Evolutionary conservation across 306 rosid genomes (phyloP).

Genomic region (Gillenia trifoliata): DNA sequence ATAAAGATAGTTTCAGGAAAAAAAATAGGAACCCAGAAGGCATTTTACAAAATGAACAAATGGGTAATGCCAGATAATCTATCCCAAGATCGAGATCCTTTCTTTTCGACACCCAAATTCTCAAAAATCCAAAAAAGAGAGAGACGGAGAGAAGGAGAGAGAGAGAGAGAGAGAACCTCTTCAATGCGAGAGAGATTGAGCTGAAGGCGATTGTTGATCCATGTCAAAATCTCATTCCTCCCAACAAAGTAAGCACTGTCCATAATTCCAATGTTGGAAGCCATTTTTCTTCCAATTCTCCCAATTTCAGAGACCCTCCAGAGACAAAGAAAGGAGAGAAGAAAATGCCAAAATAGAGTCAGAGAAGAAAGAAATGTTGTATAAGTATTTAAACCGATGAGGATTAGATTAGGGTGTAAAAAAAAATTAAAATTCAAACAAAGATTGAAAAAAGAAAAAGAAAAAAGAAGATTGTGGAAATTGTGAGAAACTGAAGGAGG

Average conservation of each 20-base stretch:
- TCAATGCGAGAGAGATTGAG: slow-evolving; percentile 86
- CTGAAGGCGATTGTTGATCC: slow-evolving; percentile 89
- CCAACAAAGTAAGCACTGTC: slow-evolving; percentile 95
- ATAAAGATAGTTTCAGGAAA: not conserved
- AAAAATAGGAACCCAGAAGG: not conserved
- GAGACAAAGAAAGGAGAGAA: slow-evolving; percentile 5
- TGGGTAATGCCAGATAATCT: not conserved
- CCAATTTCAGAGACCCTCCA: not conserved
- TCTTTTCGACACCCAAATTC: not conserved
- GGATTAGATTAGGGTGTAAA: slow-evolving; percentile 7
- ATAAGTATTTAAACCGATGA: not conserved
- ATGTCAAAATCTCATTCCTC: slow-evolving; percentile 82
- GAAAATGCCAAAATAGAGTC: not conserved
- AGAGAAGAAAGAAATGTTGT: not conserved
- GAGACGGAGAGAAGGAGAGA: no score
- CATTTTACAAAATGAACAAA: not conserved
- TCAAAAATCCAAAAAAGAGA: not conserved
- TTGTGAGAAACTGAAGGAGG: slow-evolving; percentile 15
- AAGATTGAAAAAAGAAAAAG: not conserved
- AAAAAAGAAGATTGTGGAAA: not conserved
- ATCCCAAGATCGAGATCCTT: slow-evolving; percentile 20
- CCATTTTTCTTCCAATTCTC: slow-evolving; percentile 43
- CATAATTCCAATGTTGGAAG: slow-evolving; percentile 88
- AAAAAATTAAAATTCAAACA: not conserved
- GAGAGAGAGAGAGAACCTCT: slow-evolving; percentile 41